Base-by-base conservation (phyloP, 2,329 filamentous ascomycete genomes). In the Conoideocrella luteorostrata region DNA sequence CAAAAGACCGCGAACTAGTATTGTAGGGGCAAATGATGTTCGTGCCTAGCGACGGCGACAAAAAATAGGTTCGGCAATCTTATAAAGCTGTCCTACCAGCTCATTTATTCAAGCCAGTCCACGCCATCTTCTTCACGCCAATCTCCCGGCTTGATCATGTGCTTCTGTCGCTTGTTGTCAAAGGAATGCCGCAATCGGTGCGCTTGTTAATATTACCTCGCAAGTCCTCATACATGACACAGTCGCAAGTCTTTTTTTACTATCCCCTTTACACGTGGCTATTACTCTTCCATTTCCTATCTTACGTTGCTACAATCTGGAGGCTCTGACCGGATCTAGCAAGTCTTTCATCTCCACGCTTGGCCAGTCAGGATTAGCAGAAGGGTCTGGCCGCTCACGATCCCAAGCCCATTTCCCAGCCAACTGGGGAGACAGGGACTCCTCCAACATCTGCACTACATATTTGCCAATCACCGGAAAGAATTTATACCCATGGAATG, bases 401-500 rank as follows among this genome's bases (percentile, higher is more conserved):
- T 84, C 77, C 75, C 75, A 79, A 4, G 73, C 72, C 75, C 76
- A 79, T 51, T 69, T 71, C 40, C 60, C 52, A 38, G 54, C 53
- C 46, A 78, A 53, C 41, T 71, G 69, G 0, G 66, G 51, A 6
- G 63, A 57, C 15, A 80, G 56, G 12, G 59, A 49, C 11, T 60
- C 71, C 51, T 71, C 72, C 22, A 69, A 60, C 79, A 75, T 75
- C 52, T 77, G 70, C n/a, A 71, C 56, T 22, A 81, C 68, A 51
- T 84, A 84, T 50, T 74, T 75, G 4, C 82, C 80, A 21, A 83
- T 71, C 3, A 77, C 72, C 0, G 81, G 81, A 45, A 85, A 71
- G 59, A 86, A 84, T 59, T 85, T 84, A 68, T 72, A 84, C 13
- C 77, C 75, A 59, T 86, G 81, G 52, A 84, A 82, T 0, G 79